phyloP scores from a whole-genome alignment of 73 alveolate species.

The Diophrys sp. region DNA sequence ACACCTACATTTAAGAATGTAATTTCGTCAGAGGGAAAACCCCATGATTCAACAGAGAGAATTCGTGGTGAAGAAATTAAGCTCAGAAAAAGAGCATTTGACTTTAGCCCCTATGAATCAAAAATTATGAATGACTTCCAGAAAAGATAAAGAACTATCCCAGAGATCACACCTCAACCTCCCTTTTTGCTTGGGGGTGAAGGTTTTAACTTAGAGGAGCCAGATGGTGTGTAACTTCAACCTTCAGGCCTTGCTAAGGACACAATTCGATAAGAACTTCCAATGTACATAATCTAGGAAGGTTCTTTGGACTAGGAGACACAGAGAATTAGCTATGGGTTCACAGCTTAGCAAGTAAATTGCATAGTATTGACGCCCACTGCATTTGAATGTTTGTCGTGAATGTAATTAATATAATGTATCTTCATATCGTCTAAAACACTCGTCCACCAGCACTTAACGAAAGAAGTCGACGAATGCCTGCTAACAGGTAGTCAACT shows the following conservation, averaged over 20 bases:
- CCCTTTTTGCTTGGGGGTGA: background rate
- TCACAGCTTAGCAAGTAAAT: background rate
- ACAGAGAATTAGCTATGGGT: too few species aligned
- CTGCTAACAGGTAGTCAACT: too few species aligned
- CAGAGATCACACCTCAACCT: too few species aligned
- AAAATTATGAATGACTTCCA: background rate
- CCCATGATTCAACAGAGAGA: too few species aligned
- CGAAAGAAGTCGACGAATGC: background rate
- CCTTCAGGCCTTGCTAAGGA: background rate
- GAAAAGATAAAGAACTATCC: background rate
- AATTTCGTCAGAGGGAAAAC: too few species aligned
- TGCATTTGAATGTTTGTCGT: background rate
- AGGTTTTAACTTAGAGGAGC: background rate
- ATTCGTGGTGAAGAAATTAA: too few species aligned
- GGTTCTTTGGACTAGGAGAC: background rate
- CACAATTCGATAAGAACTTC: background rate
- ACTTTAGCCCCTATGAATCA: background rate
- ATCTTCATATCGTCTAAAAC: background rate
- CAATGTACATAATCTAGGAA: background rate
- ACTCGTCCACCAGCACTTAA: background rate
- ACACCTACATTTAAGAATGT: too few species aligned
- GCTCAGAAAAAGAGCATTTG: too few species aligned
- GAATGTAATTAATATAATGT: background rate
- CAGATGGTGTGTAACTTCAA: background rate
- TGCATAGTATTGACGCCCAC: background rate